phyloP scores from a whole-genome alignment of 345 rosid species.

The Lenwebbia sp. region DNA sequence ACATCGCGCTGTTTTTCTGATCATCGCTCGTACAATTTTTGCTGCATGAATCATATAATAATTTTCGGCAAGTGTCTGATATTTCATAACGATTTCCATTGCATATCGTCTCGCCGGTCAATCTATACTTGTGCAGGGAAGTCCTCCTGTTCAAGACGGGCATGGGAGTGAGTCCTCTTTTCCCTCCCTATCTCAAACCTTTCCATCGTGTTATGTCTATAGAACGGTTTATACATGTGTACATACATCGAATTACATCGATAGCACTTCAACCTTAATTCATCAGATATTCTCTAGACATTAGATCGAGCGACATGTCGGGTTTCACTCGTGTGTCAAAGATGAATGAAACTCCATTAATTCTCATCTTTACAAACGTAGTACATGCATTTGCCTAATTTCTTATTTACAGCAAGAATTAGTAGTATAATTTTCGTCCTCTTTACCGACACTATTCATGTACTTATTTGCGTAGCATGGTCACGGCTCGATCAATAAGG shows the following conservation, averaged over 20 bases:
- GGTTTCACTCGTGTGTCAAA: neutral
- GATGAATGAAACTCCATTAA: neutral
- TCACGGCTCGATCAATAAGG: neutral
- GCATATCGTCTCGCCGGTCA: neutral
- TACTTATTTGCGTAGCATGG: neutral
- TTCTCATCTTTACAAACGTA: neutral
- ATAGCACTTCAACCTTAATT: too few relatives aligned
- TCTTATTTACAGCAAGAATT: neutral
- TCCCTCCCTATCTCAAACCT: too few relatives aligned
- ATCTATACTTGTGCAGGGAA: too few relatives aligned
- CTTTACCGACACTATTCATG: too few relatives aligned
- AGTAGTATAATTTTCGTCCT: neutral
- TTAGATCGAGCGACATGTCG: too few relatives aligned
- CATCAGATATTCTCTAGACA: too few relatives aligned
- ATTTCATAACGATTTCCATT: neutral
- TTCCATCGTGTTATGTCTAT: too few relatives aligned
- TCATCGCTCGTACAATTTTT: too few relatives aligned
- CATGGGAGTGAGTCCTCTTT: neutral
- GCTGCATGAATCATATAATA: too few relatives aligned
- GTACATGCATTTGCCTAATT: neutral
- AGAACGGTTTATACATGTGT: too few relatives aligned
- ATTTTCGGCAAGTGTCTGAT: neutral
- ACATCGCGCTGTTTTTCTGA: too few relatives aligned
- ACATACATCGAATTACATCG: too few relatives aligned
- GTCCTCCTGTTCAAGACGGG: fast-evolving